phyloP scores from a whole-genome alignment of 2,329 filamentous ascomycete genomes.

The Penicillium psychrosexuale region DNA sequence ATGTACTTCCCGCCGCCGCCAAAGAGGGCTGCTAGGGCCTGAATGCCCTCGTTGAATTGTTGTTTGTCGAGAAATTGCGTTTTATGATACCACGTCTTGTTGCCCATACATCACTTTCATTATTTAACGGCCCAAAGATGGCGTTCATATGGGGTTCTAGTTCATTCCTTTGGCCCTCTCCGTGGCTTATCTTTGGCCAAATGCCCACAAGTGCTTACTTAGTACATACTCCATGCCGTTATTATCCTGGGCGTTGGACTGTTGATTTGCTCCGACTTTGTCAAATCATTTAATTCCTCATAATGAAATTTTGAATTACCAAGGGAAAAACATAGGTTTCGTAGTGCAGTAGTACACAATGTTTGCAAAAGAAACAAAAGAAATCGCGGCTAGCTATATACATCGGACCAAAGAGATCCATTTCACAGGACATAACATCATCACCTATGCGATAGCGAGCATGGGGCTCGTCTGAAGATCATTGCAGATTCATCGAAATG shows the following conservation, averaged over 20 bases:
- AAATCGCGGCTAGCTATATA: not conserved
- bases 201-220: not conserved
- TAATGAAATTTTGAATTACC: not conserved
- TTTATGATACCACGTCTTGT: conserved; percentile 10
- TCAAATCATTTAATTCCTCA: not conserved
- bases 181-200: not conserved
- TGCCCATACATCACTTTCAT: conserved; percentile 5
- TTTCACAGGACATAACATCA: conserved; percentile 1
- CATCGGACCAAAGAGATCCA: not conserved
- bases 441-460: not conserved
- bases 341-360: not conserved
- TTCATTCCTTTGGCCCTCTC: not conserved
- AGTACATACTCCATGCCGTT: conserved; percentile 1
- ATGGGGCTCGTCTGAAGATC: not conserved
- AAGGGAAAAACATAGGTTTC: not conserved
- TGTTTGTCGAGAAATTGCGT: not conserved
- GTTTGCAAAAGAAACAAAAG: not conserved
- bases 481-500: not conserved
- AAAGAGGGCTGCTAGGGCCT: conserved; percentile 36
- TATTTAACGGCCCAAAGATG: not conserved
- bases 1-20: conserved; percentile 47
- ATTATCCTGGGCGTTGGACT: conserved; percentile 2
- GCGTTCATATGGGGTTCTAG: not conserved
- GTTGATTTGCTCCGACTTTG: not conserved
- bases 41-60: conserved; percentile 1